Base-by-base conservation (phyloP, 352 stramenopile species). In the Phytopythium helicoides region DNA sequence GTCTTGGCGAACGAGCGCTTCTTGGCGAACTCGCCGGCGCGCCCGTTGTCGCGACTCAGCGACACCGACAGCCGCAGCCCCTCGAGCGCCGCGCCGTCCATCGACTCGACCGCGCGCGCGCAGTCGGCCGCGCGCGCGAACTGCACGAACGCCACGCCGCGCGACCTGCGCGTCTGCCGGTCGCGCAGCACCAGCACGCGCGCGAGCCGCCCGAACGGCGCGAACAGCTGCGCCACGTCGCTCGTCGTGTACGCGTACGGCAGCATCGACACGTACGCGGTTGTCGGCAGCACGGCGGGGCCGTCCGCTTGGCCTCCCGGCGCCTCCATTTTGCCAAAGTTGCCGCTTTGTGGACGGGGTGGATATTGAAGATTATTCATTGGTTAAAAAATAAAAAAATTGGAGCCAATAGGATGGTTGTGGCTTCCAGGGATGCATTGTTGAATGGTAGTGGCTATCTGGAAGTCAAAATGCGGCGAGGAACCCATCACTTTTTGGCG, bases 161-260 rank as follows among this genome's bases (percentile, higher is more conserved):
- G 76, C 62, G 77, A 90, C 31, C 73, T 68, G 16, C 83, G 76
- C 15, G 79, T 94, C 40, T 47, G 8, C 19, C 40, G 40, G 40
- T 33, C 6, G 52, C 45, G 10, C 61, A 82, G 35, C 60, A 74
- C 25, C 47, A 86, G 81, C 38, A 92, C 81, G 19, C 80, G 76
- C 39, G 85, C 82, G 44, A 93, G 63, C 58, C 80, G 82, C 9
- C 85, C 81, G 57, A 88, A 91, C 5, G 68, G 76, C 18, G 71
- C 69, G 50, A 94, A 95, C 18, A 95, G 71, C 62, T 95, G 84
- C 34, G 81, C 86, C 16, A 95, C 81, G 58, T 94, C 86, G 60
- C 85, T 95, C 48, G 83, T 92, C 6, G 83, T 95, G 68, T 93
- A 95, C 23, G 78, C 76, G 52, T 88, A 95, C 60, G 86, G 86